Evolutionary conservation across 495 filamentous ascomycete species (phyloP), one percentile per base, ranked within the genome.

Genomic region (Choiromyces venosus): DNA sequence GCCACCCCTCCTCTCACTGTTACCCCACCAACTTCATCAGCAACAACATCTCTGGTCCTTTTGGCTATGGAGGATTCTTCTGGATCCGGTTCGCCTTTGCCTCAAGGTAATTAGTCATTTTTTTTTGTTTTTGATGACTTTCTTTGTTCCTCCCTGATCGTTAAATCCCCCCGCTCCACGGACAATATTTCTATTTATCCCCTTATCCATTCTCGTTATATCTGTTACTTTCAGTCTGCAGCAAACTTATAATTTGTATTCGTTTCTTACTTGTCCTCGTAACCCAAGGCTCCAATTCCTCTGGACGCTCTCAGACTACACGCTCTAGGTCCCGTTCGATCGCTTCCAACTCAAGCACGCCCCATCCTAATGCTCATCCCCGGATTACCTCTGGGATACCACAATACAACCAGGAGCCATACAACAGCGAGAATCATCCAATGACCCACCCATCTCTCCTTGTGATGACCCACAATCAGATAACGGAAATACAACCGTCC

Each of bases 401-500:
- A 21, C 79, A 80, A 44, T 80, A 80, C 68, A 80, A 80, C 42
- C 79, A 80, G 42, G 78, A 80, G 12, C 78, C 77, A 44, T 80
- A 80, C 66, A 80, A 80, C 42, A 78, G 76, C 37, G 78, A 80
- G 68, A 80, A 70, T n/a, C 79, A 80, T 79, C 79, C 79, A 68
- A 73, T 80, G 61, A 80, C 79, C 56, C 78, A 80, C 70, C 79
- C 79, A 7, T 80, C 79, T 65, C 78, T 80, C 8, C 71, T 80
- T 38, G 79, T 78, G 52, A 73, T 80, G 70, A 76, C 79, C 38
- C 79, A 80, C 38, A 74, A 80, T 64, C 79, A 80, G 71, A 76
- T 80, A 39, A 68, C 76, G 35, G 78, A 77, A 36, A 80, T 69
- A 33, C 77, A 79, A 33, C 77, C 76, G 4, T 77, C 78, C 37